A percentile compares a stretch with the other conserved stretches of the same genome.
These are phyloP conservation scores for Bauhinia variegata DNA, from an alignment of 306 rosid species.

Conservation along the genomic window DNA sequence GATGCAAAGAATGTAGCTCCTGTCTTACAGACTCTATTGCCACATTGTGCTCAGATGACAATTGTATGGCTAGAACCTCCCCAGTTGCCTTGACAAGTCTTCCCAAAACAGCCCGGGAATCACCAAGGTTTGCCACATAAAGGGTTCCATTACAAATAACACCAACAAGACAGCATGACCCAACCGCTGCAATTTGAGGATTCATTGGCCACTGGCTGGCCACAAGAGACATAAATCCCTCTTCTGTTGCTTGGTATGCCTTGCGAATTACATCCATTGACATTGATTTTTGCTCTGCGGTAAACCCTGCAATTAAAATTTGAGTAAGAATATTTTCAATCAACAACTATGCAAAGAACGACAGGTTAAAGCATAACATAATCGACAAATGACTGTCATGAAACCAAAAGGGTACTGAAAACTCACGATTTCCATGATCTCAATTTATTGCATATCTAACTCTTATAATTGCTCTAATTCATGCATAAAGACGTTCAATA, in stretches of 20 bases:
- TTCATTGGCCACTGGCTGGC: slow-evolving; percentile 64
- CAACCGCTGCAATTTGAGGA: slow-evolving; percentile 93
- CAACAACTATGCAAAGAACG: not conserved
- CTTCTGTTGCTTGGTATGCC: slow-evolving; percentile 93
- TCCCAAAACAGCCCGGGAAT: slow-evolving; percentile 94
- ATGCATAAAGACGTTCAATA: not conserved
- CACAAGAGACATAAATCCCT: slow-evolving; percentile 75
- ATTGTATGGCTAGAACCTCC: slow-evolving; percentile 72
- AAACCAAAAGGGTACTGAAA: not conserved
- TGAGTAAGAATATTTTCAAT: slow-evolving; percentile 9
- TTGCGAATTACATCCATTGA: slow-evolving; percentile 77
- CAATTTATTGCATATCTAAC: not conserved
- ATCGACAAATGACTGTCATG: slow-evolving; percentile 2
- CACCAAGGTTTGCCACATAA: slow-evolving; percentile 78
- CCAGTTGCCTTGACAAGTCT: slow-evolving; percentile 78
- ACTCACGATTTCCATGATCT: slow-evolving; percentile 11
- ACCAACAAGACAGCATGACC: slow-evolving; percentile 91
- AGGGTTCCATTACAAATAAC: slow-evolving; percentile 75
- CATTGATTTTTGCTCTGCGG: slow-evolving; percentile 80
- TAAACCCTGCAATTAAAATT: slow-evolving; percentile 62
- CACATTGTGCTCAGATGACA: slow-evolving; percentile 82
- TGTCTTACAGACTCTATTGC: slow-evolving; percentile 74
- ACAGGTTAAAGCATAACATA: slow-evolving; percentile 21
- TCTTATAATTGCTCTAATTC: slow-evolving; percentile 1
- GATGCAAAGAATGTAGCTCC: slow-evolving; percentile 86